Conservation (phyloP, 495 filamentous ascomycete species). For the Hyphodiscus hymeniophilus region DNA sequence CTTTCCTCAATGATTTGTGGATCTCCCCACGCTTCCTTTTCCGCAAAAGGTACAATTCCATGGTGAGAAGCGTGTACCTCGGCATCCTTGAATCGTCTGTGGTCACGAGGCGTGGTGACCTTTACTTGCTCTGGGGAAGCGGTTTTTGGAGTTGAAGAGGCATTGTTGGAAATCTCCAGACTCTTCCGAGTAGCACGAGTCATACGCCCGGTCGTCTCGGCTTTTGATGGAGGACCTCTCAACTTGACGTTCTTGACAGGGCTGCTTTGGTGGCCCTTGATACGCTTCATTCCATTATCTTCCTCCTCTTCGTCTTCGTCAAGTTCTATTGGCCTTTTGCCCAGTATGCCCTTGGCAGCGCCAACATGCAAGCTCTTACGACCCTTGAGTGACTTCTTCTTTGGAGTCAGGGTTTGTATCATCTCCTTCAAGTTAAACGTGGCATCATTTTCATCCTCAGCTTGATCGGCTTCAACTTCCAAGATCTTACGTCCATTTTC, state of each 20-base stretch:
- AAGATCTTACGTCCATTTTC: slow-evolving; percentile 50
- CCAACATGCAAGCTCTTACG: slow-evolving; percentile 74
- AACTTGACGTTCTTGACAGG: slow-evolving; percentile 70
- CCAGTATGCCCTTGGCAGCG: slow-evolving; percentile 64
- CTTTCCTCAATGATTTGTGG: slow-evolving; percentile 28
- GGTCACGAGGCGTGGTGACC: slow-evolving; percentile 39
- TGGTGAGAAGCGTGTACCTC: slow-evolving; percentile 32
- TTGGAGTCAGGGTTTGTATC: slow-evolving; percentile 70
- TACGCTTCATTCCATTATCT: slow-evolving; percentile 55
- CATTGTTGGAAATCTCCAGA: slow-evolving; percentile 18
- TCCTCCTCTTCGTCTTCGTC: slow-evolving; percentile 63
- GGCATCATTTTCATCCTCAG: slow-evolving; percentile 46
- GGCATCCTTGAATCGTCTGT: slow-evolving; percentile 41
- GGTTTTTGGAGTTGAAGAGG: slow-evolving; percentile 30
- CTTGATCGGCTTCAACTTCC: slow-evolving; percentile 38
- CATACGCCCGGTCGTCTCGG: slow-evolving; percentile 52
- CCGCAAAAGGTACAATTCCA: slow-evolving; percentile 34
- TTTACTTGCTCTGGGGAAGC: slow-evolving; percentile 36
- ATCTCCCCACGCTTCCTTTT: slow-evolving; percentile 24
- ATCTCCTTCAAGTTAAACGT: slow-evolving; percentile 63
- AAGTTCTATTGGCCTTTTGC: slow-evolving; percentile 65
- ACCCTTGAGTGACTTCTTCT: slow-evolving; percentile 57
- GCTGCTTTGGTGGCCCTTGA: slow-evolving; percentile 63
- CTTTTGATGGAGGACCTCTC: slow-evolving; percentile 55
- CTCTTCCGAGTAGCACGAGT: slow-evolving; percentile 43